Evolutionary conservation across 768 basidiomycete species (phyloP).

Genomic region (Calocera cornea): DNA sequence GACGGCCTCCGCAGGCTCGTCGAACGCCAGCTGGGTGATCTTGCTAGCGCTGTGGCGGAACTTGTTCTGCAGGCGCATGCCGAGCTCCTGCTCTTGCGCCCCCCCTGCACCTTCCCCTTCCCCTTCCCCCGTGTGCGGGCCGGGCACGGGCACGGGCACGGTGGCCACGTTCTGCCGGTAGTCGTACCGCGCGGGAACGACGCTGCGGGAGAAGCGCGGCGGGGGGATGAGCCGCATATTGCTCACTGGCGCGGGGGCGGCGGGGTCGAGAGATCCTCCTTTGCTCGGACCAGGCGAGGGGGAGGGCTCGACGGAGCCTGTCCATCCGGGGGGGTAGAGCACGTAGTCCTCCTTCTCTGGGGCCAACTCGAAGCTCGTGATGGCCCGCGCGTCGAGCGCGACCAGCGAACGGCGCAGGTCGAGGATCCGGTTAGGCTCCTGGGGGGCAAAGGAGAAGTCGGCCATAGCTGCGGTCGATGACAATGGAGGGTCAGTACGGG

Average conservation of each 20-base stretch:
- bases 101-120: no score
- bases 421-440: constrained; percentile 53
- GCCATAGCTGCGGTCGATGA: constrained; percentile 56
- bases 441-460: constrained; percentile 80
- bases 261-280: not conserved
- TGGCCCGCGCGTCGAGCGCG: constrained; percentile 63
- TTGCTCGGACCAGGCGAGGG: not conserved
- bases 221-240: constrained; percentile 72
- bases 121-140: constrained; percentile 31
- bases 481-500: no score
- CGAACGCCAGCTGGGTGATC: constrained; percentile 36
- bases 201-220: constrained; percentile 75
- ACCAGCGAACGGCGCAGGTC: constrained; percentile 61
- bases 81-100: no score
- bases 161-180: constrained; percentile 22
- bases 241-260: constrained; percentile 17
- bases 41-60: constrained; percentile 72
- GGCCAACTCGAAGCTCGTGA: constrained; percentile 56
- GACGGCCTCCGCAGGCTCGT: constrained; percentile 25
- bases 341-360: constrained; percentile 52
- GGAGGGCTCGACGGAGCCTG: constrained; percentile 20
- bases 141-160: not conserved
- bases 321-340: constrained; percentile 38
- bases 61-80: constrained; percentile 68
- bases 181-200: constrained; percentile 71